These are phyloP conservation scores for Voacanga thouarsii DNA, from an alignment of 257 asterid genomes.

Conservation along the genomic window DNA sequence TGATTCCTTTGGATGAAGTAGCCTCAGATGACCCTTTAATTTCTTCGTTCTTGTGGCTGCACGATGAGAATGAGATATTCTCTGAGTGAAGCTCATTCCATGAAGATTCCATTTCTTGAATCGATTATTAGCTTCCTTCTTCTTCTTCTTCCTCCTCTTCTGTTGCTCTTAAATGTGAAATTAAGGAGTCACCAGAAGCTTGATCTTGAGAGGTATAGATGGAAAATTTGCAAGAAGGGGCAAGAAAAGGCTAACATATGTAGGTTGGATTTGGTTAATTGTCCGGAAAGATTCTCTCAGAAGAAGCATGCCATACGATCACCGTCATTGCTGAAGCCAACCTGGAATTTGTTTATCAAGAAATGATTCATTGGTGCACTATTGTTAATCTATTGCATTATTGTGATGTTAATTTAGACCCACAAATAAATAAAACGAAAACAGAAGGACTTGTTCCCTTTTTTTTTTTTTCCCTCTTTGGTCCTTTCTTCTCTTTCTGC, in stretches of 20 bases:
- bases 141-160: background rate
- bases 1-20: background rate
- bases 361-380: background rate
- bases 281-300: slow-evolving; percentile 6
- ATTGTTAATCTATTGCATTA: background rate
- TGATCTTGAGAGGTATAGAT: background rate
- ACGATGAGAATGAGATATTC: background rate
- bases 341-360: slow-evolving; percentile 1
- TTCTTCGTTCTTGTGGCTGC: background rate
- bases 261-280: slow-evolving; percentile 8
- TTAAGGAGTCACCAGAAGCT: background rate
- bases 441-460: background rate
- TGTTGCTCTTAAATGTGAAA: no score
- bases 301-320: background rate
- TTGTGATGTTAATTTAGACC: background rate
- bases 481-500: background rate
- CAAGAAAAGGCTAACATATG: background rate
- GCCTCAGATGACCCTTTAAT: background rate
- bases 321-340: slow-evolving; percentile 3
- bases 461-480: background rate
- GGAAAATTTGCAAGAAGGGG: background rate
- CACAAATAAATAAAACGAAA: background rate
- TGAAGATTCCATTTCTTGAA: background rate
- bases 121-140: background rate
- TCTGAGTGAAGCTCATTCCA: background rate